Conservation (phyloP, 2,329 filamentous ascomycete species). For the Biscogniauxia sp. region DNA sequence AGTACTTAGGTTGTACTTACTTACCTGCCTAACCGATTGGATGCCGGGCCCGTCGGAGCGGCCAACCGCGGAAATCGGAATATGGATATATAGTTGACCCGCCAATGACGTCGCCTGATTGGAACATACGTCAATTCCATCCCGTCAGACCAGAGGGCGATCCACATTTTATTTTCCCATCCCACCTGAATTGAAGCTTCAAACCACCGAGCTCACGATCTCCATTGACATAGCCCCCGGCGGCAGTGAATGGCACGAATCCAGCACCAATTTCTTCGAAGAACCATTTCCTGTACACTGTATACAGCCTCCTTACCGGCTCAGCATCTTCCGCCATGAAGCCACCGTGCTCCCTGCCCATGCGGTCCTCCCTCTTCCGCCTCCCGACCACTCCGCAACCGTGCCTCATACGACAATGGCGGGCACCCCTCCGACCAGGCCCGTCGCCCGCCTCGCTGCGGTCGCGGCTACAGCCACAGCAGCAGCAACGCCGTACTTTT, state of each 20-base stretch:
- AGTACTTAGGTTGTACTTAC: background rate
- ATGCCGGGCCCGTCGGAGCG: background rate
- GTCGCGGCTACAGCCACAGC: constrained; percentile 4
- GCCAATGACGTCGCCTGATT: constrained; percentile 1
- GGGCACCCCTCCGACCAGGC: background rate
- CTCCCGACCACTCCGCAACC: constrained; percentile 4
- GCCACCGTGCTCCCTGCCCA: constrained; percentile 11
- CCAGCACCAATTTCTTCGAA: background rate
- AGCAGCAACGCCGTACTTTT: constrained; percentile 35
- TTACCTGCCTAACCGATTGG: background rate
- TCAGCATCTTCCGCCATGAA: constrained; percentile 16
- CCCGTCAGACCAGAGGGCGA: background rate
- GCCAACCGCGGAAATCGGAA: background rate
- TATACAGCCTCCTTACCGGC: background rate
- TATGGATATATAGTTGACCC: constrained; percentile 7
- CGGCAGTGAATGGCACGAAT: background rate
- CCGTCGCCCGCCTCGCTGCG: no score
- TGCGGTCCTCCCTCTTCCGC: background rate
- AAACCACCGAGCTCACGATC: background rate
- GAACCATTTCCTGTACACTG: no score
- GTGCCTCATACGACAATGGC: constrained; percentile 4
- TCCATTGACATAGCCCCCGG: background rate
- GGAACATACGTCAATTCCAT: no score
- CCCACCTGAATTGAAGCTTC: background rate
- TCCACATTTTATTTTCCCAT: background rate